These are phyloP conservation scores for Nannochloris sp. DNA, from an alignment of 139 green algal genomes.

Conservation along the genomic window DNA sequence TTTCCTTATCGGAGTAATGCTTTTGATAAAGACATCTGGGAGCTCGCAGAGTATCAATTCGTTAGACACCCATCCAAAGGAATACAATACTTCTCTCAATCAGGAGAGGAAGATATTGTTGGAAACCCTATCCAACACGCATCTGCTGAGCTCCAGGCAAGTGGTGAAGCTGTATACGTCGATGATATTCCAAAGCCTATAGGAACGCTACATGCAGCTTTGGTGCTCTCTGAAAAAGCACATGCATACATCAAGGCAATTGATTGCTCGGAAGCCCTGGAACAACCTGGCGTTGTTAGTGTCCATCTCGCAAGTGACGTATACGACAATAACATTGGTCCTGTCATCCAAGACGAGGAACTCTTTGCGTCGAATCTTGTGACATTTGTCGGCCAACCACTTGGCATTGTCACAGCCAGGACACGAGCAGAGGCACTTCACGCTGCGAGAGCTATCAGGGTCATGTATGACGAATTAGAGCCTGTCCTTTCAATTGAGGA, in stretches of 20 bases:
- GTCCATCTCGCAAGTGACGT: constrained; percentile 35
- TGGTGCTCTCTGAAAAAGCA: constrained; percentile 66
- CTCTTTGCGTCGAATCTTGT: constrained; percentile 77
- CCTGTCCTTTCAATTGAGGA: constrained; percentile 82
- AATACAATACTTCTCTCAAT: constrained; percentile 71
- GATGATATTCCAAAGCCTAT: constrained; percentile 76
- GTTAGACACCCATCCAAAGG: constrained; percentile 50
- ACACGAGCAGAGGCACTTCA: constrained; percentile 45
- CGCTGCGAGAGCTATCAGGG: constrained; percentile 58
- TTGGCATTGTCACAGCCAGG: constrained; percentile 82
- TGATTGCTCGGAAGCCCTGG: constrained; percentile 52
- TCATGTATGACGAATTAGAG: constrained; percentile 84
- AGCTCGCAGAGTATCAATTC: constrained; percentile 34
- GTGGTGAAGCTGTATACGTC: constrained; percentile 79
- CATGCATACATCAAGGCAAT: constrained; percentile 71
- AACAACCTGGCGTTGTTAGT: constrained; percentile 23
- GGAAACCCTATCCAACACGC: constrained; percentile 72
- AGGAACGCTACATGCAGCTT: constrained; percentile 59
- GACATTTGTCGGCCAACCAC: constrained; percentile 71
- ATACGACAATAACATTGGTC: constrained; percentile 80
- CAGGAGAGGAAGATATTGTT: constrained; percentile 42
- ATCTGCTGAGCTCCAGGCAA: constrained; percentile 85
- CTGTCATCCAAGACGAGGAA: constrained; percentile 81
- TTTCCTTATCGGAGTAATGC: not conserved
- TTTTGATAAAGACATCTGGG: constrained; percentile 17